Evolutionary conservation across 1,139 yeast genomes (phyloP).

Genomic region (Yamadazyma aaseri): DNA sequence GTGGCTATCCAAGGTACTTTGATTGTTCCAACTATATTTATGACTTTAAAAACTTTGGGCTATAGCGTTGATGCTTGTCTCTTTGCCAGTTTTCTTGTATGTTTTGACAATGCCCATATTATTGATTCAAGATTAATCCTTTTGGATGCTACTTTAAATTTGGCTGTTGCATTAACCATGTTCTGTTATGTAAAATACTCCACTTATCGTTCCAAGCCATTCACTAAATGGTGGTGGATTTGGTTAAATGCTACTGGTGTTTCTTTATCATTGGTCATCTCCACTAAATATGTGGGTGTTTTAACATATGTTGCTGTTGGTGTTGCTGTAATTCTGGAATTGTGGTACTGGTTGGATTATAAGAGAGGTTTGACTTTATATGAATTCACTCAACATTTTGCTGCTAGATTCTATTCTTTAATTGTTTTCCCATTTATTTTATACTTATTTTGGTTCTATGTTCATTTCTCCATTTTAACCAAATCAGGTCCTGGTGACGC

Average conservation of each 20-base stretch:
- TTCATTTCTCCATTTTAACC: conserved; percentile 78
- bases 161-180: conserved; percentile 78
- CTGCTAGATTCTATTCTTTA: conserved; percentile 71
- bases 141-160: conserved; percentile 83
- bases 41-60: conserved; percentile 80
- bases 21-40: conserved; percentile 79
- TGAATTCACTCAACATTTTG: conserved; percentile 64
- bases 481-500: conserved; percentile 95
- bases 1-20: conserved; percentile 81
- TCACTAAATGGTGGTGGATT: conserved; percentile 72
- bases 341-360: conserved; percentile 82
- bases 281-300: conserved; percentile 94
- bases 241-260: conserved; percentile 87
- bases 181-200: conserved; percentile 78
- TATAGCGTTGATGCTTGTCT: conserved; percentile 77
- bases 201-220: conserved; percentile 67
- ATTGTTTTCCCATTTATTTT: conserved; percentile 78
- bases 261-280: conserved; percentile 82
- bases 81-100: conserved; percentile 75
- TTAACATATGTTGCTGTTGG: conserved; percentile 89
- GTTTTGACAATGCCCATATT: conserved; percentile 89
- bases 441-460: conserved; percentile 89
- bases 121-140: conserved; percentile 87
- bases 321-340: conserved; percentile 75
- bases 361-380: conserved; percentile 64